Base-by-base conservation (phyloP, 805 yeast genomes). In the Barnettozyma pratensis region DNA sequence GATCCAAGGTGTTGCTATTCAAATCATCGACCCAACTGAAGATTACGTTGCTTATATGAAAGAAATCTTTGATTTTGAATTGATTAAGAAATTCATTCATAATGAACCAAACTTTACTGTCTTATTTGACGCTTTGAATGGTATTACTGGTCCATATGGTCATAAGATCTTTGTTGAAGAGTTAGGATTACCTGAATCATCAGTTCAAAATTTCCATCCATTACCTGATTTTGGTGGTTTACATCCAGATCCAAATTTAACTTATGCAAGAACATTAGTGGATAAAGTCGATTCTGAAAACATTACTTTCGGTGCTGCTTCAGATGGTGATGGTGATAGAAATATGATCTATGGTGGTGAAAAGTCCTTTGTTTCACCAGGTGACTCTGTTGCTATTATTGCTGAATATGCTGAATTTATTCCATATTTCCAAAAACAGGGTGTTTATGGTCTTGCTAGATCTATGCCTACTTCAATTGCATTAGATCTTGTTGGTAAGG, bases 271-370 rank as follows among this genome's bases (percentile, higher is more conserved):
- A 51, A 81, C 96, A 19, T 75, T 92, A 54, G 99, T 92, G 25
- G 85, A 80, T 34, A 77, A 77, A 54, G 99, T 92, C n/a, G 97
- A 94, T 62, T 63, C 68, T 25, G 86, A 86, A 50, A 71, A 80
- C 50, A 87, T 91, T 56, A 87, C 92, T 7, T 92, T 92, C 65
- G 99, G 99, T 54, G 98, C 98, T 37, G 98, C 98, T 7, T 86
- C 96, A n/a, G 99, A 89, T 65, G 99, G 99, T 68, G 99, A 92
- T 61, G 99, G 99, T 67, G 99, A 92, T 66, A 82, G 99, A 72
- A 92, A 92, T 68, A 92, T 92, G 99, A 92, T 92, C 62, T 94
- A 94, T 67, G 99, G 99, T 51, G 89, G 88, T 38, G 85, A 85
- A 42, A 43, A 48, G 29, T 79, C 97, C 3, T 92, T 92, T 68